Evolutionary conservation across 108 stramenopile genomes (phyloP), one percentile per base, ranked within the genome.

Genomic region (Stephanodiscus triporus): DNA sequence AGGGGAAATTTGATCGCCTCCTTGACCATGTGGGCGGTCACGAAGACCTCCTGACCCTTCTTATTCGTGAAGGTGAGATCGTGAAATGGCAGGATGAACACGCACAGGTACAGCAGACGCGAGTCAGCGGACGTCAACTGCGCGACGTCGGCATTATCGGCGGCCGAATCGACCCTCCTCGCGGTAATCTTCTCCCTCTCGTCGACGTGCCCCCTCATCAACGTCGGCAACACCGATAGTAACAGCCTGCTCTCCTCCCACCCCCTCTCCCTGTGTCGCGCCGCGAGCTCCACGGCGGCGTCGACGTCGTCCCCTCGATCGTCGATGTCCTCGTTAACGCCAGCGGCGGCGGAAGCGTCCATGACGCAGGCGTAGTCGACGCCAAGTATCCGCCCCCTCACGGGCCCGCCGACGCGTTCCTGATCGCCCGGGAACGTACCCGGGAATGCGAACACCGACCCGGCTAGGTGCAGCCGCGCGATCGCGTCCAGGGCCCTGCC

Each of bases 1-100:
- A 86, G 85, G 43, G 87, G 82, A 62, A 89, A 95, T 66, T 95
- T 95, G 61, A 95, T 79, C 16, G 87, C 70, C 51, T 95, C 91
- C 59, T 87, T 87, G 24, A 92, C 80, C 85, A 95, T 89, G 70
- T 87, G 89, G 34, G 86, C 57, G 4, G 80, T 81, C 6, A 92
- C 86, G 27, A 65, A 51, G 14, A 77, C 71, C 11, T 68, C 70
- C 22, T 80, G 82, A 16, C 77, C 79, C 62, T 89, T 88, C 10
- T 77, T 80, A 57, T 90, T 87, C 13, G 74, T 63, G 45, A 87
- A 94, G 16, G 79, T 70, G 13, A 91, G 73, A 61, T 83, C 69
- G 43, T 73, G 83, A 54, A 89, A 91, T 17, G 93, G 93, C 23
- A 88, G 57, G 16, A 94, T 69, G 66, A 89, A 84, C 3, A 77